Evolutionary conservation across 371 early-diverging fungal species (phyloP).

Genomic region (Homolaphlyctis polyrhiza): DNA sequence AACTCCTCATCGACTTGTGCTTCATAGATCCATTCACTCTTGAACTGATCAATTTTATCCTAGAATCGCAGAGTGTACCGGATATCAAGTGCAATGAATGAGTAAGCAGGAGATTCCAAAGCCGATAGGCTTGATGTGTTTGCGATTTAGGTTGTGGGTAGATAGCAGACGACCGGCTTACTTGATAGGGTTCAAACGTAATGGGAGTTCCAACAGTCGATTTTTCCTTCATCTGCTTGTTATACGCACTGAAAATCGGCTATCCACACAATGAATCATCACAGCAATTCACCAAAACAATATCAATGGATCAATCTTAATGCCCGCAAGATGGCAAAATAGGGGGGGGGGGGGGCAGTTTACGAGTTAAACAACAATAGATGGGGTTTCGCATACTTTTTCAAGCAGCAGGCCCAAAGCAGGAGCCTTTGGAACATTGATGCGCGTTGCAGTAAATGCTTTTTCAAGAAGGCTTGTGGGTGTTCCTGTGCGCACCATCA

Average conservation of each 20-base stretch:
- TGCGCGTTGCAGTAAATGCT: slow-evolving; percentile 57
- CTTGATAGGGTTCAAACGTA: slow-evolving; percentile 17
- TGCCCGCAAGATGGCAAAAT: neutral
- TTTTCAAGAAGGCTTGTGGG: slow-evolving; percentile 58
- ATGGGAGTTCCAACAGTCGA: slow-evolving; percentile 8
- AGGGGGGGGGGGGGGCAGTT: too few species aligned
- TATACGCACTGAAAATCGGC: slow-evolving; percentile 35
- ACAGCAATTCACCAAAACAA: neutral
- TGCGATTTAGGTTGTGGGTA: too few species aligned
- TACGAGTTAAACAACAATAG: neutral
- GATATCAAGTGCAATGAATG: too few species aligned
- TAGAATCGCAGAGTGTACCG: slow-evolving; percentile 7
- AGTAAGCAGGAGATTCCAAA: neutral
- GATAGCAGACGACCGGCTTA: too few species aligned
- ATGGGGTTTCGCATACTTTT: slow-evolving; percentile 38
- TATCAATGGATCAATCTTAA: neutral
- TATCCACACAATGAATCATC: neutral
- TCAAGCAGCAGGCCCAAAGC: slow-evolving; percentile 92
- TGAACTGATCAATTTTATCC: slow-evolving; percentile 75
- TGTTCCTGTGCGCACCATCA: slow-evolving; percentile 68
- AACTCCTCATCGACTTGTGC: slow-evolving; percentile 70
- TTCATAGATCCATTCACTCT: slow-evolving; percentile 71
- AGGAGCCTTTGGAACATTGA: slow-evolving; percentile 98
- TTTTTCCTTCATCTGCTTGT: slow-evolving; percentile 12
- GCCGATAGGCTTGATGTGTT: too few species aligned